These are phyloP conservation scores for Macaranga tanarius DNA, from an alignment of 441 rosid species.

Conservation along the genomic window DNA sequence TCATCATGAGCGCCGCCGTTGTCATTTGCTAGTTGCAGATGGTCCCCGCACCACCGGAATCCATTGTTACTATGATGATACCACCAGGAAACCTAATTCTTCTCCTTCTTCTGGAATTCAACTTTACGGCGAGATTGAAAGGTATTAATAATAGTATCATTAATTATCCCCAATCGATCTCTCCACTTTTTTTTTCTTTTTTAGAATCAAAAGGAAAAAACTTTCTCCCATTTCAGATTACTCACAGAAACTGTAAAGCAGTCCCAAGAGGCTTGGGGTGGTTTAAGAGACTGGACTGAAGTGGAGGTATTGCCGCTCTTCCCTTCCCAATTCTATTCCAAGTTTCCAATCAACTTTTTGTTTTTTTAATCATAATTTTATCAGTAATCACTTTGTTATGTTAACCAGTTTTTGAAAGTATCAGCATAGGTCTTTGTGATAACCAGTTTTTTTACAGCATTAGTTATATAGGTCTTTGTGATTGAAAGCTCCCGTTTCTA, in stretches of 20 bases:
- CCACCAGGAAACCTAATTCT: constrained; percentile 34
- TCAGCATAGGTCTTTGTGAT: too few relatives aligned
- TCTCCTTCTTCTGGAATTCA: constrained; percentile 50
- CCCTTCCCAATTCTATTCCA: background rate
- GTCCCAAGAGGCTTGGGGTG: constrained; percentile 60
- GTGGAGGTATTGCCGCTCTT: constrained; percentile 48
- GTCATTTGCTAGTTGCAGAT: background rate
- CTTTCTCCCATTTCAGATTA: constrained; percentile 42
- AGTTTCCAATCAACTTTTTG: background rate
- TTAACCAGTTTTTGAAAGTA: too few relatives aligned
- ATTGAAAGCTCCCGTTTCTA: too few relatives aligned
- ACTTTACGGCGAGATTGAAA: constrained; percentile 79
- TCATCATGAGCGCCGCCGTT: constrained; percentile 14
- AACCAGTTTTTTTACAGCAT: too few relatives aligned
- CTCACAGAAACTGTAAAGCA: constrained; percentile 71
- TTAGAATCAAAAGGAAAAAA: too few relatives aligned
- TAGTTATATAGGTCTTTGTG: too few relatives aligned
- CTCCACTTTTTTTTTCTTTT: background rate
- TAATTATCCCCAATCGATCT: too few relatives aligned
- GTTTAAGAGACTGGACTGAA: constrained; percentile 67
- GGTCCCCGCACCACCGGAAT: constrained; percentile 25
- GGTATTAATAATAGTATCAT: constrained; percentile 35
- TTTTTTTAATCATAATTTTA: background rate
- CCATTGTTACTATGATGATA: constrained; percentile 40
- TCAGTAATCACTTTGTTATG: too few relatives aligned